Base-by-base conservation (phyloP, 2,329 filamentous ascomycete species). In the Cordyceps militaris region DNA sequence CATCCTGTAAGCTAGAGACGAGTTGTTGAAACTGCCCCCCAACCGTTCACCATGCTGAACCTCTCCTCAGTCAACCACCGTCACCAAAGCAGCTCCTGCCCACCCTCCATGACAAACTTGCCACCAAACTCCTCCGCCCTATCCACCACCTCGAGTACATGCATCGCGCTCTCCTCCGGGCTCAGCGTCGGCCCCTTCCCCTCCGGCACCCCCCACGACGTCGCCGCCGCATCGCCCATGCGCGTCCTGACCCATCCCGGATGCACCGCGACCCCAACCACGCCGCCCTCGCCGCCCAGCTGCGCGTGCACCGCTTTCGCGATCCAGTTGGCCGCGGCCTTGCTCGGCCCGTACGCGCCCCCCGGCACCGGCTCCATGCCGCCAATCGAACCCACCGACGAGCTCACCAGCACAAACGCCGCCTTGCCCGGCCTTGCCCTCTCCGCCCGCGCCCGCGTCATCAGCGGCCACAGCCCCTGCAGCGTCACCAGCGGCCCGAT, bases 181-280 rank as follows among this genome's bases (percentile, higher is more conserved):
- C 44, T 49, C 1, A 64, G 65, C 8, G 65, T 63, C 0, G 69
- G 68, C 4, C 67, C 56, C 7, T 43, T 65, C 0, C 56, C 63
- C 3, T 59, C 51, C 3, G 60, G 36, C 48, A 66, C 65, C 0
- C 63, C 64, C 72, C 71, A 74, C 42, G 70, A 62, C 8, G 62
- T 61, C 0, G 71, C 71, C 3, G 65, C 66, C 1, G 61, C 60
- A 1, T 68, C 59, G 1, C 73, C 73, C 60, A 66, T 65, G 3
- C 62, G 57, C 0, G 70, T 72, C 28, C 63, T 59, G 3, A 74
- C 72, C 64, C 72, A 75, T 0, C 74, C 73, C 1, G 74, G 74
- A 59, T 76, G 73, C 1, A 72, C 60, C 0, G 70, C 68, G 21
- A 72, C 61, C 0, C 66, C 62, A 2, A 71, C 48, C 2, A 72